Base-by-base conservation (phyloP, 2,329 filamentous ascomycete genomes). In the Boeremia lycopersici region DNA sequence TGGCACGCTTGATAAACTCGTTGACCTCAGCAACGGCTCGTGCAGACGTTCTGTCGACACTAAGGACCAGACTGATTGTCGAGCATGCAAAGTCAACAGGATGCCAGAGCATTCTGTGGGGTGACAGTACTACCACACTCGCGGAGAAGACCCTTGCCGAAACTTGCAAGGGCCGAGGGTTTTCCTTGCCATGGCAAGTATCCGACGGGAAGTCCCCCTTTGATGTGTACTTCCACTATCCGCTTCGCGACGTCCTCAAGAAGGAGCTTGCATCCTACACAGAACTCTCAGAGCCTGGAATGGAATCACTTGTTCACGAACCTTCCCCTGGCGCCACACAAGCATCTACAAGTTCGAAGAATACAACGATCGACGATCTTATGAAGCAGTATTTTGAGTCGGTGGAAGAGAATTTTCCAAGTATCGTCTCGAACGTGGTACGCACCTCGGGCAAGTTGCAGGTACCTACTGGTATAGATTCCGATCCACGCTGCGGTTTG, bases 391-490 rank as follows among this genome's bases (percentile, higher is more conserved):
- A 97, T 74, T 96, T 99, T 68, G 85, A 86, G 62, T 88, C 86
- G 35, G 91, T 96, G 13, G 93, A 96, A 71, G 85, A 86, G 61
- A 89, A 89, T 55, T 97, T 96, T 69, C 90, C 93, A 3, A 91
- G 90, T 50, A 91, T 98, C 51, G 93, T 99, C 62, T 89, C 93
- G 29, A 99, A 99, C 72, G 95, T 99, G 9, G 93, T 97, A 5
- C 86, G 91, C 59, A 99, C 93, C 30, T 88, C 90, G n/a, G 88
- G 86, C 46, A 96, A 96, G 76, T 81, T 98, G 35, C 80, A 86
- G 40, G 77, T 84, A 25, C 71, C 78, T 0, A 64, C 77, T 19
- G 64, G 64, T 1, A 45, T 63, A 6, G 41, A 50, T 10, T 57
- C 53, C n/a, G 65, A 68, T 17, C 59, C 61, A 9, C 46, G 53